These are phyloP conservation scores for Musa acuminata DNA, from an alignment of 176 grass and related monocot genomes.

Conservation along the genomic window DNA sequence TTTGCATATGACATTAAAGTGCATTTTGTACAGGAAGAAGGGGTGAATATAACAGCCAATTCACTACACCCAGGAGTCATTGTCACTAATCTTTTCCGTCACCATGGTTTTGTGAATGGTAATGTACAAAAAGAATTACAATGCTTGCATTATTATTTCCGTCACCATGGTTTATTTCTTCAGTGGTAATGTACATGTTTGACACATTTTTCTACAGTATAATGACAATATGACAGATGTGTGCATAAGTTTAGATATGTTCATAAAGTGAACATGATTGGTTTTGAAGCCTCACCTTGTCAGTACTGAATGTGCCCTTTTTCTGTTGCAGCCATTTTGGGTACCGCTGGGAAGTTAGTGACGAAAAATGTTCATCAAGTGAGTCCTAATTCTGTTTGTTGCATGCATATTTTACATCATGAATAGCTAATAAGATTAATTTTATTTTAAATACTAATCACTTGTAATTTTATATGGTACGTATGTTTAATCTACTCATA, in stretches of 20 bases:
- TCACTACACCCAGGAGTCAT: constrained; percentile 87
- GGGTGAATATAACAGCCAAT: constrained; percentile 73
- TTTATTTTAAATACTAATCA: too few species aligned
- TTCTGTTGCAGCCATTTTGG: background rate
- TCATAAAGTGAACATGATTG: too few species aligned
- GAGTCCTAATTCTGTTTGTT: background rate
- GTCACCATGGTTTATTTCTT: too few species aligned
- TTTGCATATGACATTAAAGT: too few species aligned
- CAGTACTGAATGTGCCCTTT: background rate
- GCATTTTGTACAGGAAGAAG: constrained; percentile 29
- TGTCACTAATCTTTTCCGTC: constrained; percentile 73
- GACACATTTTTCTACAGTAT: too few species aligned
- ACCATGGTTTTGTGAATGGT: constrained; percentile 66
- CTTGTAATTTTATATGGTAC: too few species aligned
- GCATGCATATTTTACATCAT: background rate
- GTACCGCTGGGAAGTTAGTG: background rate
- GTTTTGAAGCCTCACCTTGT: background rate
- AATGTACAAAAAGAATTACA: constrained; percentile 8
- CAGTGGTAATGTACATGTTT: too few species aligned
- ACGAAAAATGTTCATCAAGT: constrained; percentile 1
- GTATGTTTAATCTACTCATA: too few species aligned
- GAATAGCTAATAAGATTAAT: too few species aligned
- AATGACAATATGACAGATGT: too few species aligned
- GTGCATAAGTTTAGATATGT: too few species aligned
- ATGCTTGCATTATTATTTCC: background rate